Evolutionary conservation across 2,329 filamentous ascomycete species (phyloP).

Genomic region (Xylariaceae sp.): DNA sequence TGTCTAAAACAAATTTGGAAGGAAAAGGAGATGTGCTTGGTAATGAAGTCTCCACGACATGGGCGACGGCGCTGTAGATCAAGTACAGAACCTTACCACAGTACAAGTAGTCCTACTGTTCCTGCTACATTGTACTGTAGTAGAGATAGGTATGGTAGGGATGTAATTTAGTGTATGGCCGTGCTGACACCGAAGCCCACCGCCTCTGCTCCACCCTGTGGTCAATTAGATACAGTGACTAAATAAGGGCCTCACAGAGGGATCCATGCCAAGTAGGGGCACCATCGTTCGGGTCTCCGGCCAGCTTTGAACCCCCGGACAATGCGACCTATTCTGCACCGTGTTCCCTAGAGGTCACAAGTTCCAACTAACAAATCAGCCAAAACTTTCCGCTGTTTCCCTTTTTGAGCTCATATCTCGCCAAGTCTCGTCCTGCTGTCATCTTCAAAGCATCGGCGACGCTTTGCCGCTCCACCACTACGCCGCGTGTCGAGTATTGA

Average conservation of each 20-base stretch:
- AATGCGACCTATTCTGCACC: constrained; percentile 14
- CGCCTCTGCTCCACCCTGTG: neutral
- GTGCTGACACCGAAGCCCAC: constrained; percentile 13
- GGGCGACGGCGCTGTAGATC: too few relatives aligned
- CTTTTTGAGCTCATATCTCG: constrained; percentile 10
- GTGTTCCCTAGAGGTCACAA: constrained; percentile 7
- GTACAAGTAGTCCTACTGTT: constrained; percentile 4
- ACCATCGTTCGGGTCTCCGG: constrained; percentile 2
- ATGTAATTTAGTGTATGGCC: constrained; percentile 10
- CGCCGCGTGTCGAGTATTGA: neutral
- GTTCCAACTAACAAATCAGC: constrained; percentile 13
- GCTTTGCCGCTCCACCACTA: neutral
- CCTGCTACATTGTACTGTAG: too few relatives aligned
- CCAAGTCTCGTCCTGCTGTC: neutral
- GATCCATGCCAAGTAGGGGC: too few relatives aligned
- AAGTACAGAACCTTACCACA: too few relatives aligned
- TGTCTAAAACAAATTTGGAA: too few relatives aligned
- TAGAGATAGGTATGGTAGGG: too few relatives aligned
- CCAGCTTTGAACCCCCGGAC: constrained; percentile 17
- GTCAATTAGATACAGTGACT: too few relatives aligned
- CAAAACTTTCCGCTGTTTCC: constrained; percentile 21
- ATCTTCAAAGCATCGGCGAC: neutral
- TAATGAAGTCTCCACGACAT: too few relatives aligned
- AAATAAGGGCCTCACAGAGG: too few relatives aligned
- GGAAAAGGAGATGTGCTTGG: too few relatives aligned